Conservation (phyloP, 2,329 filamentous ascomycete genomes). For the Trichophyton rubrum region DNA sequence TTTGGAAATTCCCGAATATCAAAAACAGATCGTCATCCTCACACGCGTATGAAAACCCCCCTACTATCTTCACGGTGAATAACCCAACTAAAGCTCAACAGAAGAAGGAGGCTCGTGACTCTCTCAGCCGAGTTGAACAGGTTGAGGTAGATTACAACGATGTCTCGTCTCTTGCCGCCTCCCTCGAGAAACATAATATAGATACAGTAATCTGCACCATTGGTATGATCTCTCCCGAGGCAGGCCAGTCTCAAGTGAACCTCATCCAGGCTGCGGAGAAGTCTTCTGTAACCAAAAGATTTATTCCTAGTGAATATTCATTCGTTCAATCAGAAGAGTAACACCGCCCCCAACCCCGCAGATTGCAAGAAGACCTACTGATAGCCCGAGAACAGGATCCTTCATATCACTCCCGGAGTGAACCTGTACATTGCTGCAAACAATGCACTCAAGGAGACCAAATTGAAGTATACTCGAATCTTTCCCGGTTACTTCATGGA, state of each 20-base stretch:
- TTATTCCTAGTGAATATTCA: not conserved
- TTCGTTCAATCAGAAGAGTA: constrained; percentile 3
- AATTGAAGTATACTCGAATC: not conserved
- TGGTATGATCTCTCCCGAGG: not conserved
- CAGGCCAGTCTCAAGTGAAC: not conserved
- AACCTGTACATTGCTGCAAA: not conserved
- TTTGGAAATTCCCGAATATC: not conserved
- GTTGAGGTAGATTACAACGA: constrained; percentile 4
- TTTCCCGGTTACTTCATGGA: not conserved
- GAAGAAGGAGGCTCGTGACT: not conserved
- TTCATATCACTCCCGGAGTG: not conserved
- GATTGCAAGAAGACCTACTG: not conserved
- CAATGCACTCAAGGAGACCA: not conserved
- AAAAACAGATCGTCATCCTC: not conserved
- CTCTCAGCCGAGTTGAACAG: not conserved
- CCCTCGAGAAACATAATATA: not conserved
- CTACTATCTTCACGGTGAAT: not conserved
- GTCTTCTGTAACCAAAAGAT: not conserved
- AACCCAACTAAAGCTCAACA: not conserved
- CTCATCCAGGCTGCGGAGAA: constrained; percentile 1
- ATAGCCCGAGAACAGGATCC: not conserved
- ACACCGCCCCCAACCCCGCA: not conserved
- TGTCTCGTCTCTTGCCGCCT: not conserved
- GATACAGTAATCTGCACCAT: constrained; percentile 1
- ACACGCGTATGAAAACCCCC: not conserved